Evolutionary conservation across 2,329 filamentous ascomycete genomes (phyloP).

Genomic region (Hortaea sp.): DNA sequence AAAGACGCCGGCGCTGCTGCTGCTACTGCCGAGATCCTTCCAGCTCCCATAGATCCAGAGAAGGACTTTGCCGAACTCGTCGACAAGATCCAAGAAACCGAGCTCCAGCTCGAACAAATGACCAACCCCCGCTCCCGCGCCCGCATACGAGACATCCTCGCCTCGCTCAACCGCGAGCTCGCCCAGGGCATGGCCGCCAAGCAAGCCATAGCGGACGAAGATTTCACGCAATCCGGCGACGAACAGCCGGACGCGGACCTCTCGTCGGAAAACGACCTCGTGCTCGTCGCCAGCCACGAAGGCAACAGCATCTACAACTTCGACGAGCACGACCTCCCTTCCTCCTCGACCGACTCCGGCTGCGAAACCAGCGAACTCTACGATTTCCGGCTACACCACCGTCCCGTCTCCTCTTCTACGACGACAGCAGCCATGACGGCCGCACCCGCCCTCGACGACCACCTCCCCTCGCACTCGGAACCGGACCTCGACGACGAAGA

Average conservation of each 20-base stretch:
- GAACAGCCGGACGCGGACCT: conserved; percentile 15
- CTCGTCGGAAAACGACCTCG: conserved; percentile 1
- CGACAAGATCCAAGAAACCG: conserved; percentile 21
- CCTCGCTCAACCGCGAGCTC: conserved; percentile 23
- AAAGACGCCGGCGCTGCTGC: conserved; percentile 5
- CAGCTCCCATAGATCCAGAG: conserved; percentile 7
- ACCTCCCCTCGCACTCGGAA: not conserved
- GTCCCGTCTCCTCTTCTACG: not conserved
- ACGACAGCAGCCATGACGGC: not conserved
- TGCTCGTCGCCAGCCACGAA: not conserved
- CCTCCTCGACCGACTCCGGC: conserved; percentile 8
- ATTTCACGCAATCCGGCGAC: conserved; percentile 11
- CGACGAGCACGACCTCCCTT: conserved; percentile 14
- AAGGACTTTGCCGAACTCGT: conserved; percentile 15
- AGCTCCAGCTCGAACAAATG: conserved; percentile 25
- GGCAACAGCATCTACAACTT: conserved; percentile 19
- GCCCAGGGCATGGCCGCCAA: conserved; percentile 21
- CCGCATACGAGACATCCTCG: conserved; percentile 22
- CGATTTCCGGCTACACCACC: conserved; percentile 11
- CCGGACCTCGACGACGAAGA: conserved; percentile 6
- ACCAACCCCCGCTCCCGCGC: conserved; percentile 19
- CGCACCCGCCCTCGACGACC: not conserved
- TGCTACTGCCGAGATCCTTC: not conserved
- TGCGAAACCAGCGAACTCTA: conserved; percentile 12
- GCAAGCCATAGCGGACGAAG: conserved; percentile 18